Evolutionary conservation across 371 early-diverging fungal species (phyloP), one percentile per base, ranked within the genome.

Genomic region (Apophysomyces ossiformis): DNA sequence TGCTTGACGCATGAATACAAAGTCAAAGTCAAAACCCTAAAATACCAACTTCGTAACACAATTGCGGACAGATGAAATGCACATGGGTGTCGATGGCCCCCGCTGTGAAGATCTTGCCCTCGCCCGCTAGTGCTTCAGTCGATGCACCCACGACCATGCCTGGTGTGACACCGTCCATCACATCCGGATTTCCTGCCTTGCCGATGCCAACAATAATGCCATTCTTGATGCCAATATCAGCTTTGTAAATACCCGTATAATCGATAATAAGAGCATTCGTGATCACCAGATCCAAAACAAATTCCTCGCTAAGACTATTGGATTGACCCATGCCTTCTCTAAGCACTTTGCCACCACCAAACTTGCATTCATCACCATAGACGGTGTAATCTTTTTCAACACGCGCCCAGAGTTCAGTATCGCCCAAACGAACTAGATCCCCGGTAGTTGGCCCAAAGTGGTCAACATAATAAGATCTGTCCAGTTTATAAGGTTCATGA

Each of bases 111-210:
- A 97, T 95, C 66, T 85, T 82, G 38, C 95, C 93, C 74, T 97
- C 96, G 16, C 92, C 96, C 7, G 95, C 91, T 66, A 96, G 79
- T 8, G 92, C 95, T 72, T 97, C 98, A 4, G 98, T 97, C 8
- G 89, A 77, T 3, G 88, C 90, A 57, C 96, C 96, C 16, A 94
- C 89, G 35, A 89, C 69, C 95, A 97, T 94, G 13, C 93, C 93
- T 8, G 90, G 89, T 7, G 92, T 90, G 5, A 97, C 94, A 21
- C 89, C 92, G 32, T 90, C 93, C 96, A 95, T 96, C n/a, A 93
- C 90, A 72, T 94, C 93, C 1, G 96, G 98, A 76, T 96, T 97
- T n/a, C 98, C 98, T 12, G 96, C 91, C 73, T 97, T 97, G 57
- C 98, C 98, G 61, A 96, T 95, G 18, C 93, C 95, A 13, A 78